These are phyloP conservation scores for Penicillium sp. DNA, from an alignment of 2,329 filamentous ascomycete species.

Conservation along the genomic window DNA sequence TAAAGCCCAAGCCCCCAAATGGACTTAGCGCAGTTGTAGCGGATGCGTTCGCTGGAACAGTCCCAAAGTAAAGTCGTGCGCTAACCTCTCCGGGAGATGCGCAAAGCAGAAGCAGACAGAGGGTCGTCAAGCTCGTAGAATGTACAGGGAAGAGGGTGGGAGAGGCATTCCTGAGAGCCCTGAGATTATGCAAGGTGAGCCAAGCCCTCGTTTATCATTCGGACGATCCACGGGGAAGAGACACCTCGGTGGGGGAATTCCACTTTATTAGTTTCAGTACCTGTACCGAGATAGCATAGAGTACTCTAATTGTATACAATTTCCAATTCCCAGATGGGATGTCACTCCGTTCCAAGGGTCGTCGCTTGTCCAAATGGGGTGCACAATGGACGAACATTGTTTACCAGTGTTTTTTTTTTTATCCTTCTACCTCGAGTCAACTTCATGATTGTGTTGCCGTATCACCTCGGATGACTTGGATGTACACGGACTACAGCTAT, in stretches of 20 bases:
- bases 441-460: not conserved
- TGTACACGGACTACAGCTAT: not conserved
- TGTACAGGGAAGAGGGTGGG: not conserved
- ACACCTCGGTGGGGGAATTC: not conserved
- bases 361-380: not conserved
- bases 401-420: not conserved
- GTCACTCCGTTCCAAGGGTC: conserved; percentile 10
- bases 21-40: conserved; percentile 12
- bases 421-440: not conserved
- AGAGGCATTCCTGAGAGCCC: conserved; percentile 2
- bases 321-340: conserved; percentile 7
- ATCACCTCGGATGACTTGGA: not conserved
- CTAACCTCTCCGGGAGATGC: conserved; percentile 5
- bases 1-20: conserved; percentile 7
- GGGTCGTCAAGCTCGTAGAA: not conserved
- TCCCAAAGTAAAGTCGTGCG: conserved; percentile 1
- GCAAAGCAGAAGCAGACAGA: not conserved
- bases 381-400: conserved; percentile 10
- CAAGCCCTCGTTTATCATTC: conserved; percentile 1
- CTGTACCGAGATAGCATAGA: not conserved
- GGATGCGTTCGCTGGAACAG: conserved; percentile 7
- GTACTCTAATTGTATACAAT: not conserved
- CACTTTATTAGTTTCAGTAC: not conserved
- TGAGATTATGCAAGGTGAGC: conserved; percentile 9
- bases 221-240: not conserved